Base-by-base conservation (phyloP, 1,284 basidiomycete genomes). In the Sporisorium iseilematis-ciliati region DNA sequence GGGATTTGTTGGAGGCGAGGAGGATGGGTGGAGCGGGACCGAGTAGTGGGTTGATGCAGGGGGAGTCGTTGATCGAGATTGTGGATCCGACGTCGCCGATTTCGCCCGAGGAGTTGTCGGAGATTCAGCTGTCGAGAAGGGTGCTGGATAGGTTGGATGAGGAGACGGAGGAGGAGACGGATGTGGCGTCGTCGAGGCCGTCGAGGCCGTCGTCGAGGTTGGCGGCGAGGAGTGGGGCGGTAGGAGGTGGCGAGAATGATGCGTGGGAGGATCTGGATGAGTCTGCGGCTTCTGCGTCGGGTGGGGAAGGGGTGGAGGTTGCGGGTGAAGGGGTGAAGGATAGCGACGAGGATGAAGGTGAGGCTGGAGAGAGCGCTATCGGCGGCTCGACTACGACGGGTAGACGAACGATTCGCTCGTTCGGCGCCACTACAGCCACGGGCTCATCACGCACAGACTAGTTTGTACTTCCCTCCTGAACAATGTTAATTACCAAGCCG, bases 91-190 rank as follows among this genome's bases (percentile, higher is more conserved):
- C 65, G 8, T 42, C 53, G 23, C 71, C 66, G 5, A 65, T 75
- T 25, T 60, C 58, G 35, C 59, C 59, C 16, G 65, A 71, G 25
- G 65, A 66, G 56, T 31, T 65, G 46, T 51, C 55, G 12, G 73
- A 75, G 45, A 63, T 77, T 11, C 57, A 70, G 53, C 40, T 73
- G 50, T 67, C 73, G 41, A 67, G 77, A 29, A 61, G 80, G 21
- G 77, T 81, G 18, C 51, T 82, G 38, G 79, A 77, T 21, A 50
- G 80, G 48, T 57, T 82, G 20, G 80, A 82, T 43, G 80, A 82
- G 48, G 80, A 82, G 65, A 82, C 80, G 12, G 80, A 82, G 52
- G 80, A 82, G 38, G 80, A 82, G 42, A 82, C 80, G 10, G 80
- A 82, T 23, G 67, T 78, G 0, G 72, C 54, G 2, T 49, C 50